Conservation (phyloP, 495 filamentous ascomycete species). For the Penicillium steckii region DNA sequence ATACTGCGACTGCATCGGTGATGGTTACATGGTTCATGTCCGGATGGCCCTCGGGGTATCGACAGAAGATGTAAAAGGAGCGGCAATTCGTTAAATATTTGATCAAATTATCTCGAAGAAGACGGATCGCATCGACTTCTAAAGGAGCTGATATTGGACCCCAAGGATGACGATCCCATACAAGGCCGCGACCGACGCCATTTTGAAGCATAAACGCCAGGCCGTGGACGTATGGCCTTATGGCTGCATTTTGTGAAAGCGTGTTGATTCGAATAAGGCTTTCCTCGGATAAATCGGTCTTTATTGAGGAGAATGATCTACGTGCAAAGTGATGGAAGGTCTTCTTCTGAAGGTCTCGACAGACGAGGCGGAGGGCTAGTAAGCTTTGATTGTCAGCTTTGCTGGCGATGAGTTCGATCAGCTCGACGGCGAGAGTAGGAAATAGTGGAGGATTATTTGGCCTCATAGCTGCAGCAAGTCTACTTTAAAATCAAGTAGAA, state of each 20-base stretch:
- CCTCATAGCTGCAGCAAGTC: background rate
- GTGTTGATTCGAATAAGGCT: slow-evolving; percentile 23
- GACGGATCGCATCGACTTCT: slow-evolving; percentile 18
- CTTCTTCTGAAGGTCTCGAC: slow-evolving; percentile 23
- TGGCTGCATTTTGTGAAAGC: slow-evolving; percentile 13
- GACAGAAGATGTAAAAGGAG: slow-evolving; percentile 32
- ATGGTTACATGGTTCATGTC: slow-evolving; percentile 26
- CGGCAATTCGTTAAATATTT: slow-evolving; percentile 20
- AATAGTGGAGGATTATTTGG: slow-evolving; percentile 1
- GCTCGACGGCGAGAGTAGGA: slow-evolving; percentile 20
- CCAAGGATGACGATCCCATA: slow-evolving; percentile 27
- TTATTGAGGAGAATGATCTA: slow-evolving; percentile 24
- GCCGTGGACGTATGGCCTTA: slow-evolving; percentile 19
- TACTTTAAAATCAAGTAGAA: background rate
- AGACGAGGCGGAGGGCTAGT: slow-evolving; percentile 21
- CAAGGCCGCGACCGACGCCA: slow-evolving; percentile 23
- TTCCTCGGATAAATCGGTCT: slow-evolving; percentile 23
- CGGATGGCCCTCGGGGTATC: slow-evolving; percentile 28
- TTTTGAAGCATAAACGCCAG: slow-evolving; percentile 26
- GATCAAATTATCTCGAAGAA: slow-evolving; percentile 22
- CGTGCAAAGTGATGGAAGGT: slow-evolving; percentile 29
- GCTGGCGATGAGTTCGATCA: slow-evolving; percentile 24
- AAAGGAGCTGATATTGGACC: slow-evolving; percentile 22
- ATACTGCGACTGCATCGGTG: slow-evolving; percentile 25
- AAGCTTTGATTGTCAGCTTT: slow-evolving; percentile 8